Evolutionary conservation across 78 protist species (phyloP), one percentile per base, ranked within the genome.

Genomic region (Dictyostelium capitatum): DNA sequence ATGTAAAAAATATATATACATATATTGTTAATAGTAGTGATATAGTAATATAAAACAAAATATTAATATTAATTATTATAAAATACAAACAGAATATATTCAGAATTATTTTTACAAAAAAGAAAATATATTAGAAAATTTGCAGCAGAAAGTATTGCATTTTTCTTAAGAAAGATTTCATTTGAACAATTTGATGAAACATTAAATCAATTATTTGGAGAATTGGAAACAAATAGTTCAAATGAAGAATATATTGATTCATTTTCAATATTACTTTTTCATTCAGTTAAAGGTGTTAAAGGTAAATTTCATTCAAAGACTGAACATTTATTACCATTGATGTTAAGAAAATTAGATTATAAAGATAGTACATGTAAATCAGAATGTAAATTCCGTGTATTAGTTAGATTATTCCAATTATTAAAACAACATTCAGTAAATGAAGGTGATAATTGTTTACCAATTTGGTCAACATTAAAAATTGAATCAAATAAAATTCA

Each of bases 141-240:
- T 77, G 93, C 93, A 51, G 93, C 93, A 30, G 93, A 87, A 74
- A 51, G 85, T 41, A 47, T 87, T 23, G 83, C 93, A 74, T 87
- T 47, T 28, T 47, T 87, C 4, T 20, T 87, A 17, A 74, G 93
- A 87, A 87, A 87, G 84, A 78, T 87, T 53, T 28, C 47, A 14
- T 74, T 65, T n/a, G 93, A 87, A 50, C 41, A 77, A 2, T 20
- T 77, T n/a, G 74, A 78, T 2, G 32, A 17, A 7, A 37, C 84
- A 25, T 77, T 87, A 47, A 46, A 56, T 28, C 20, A 53, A 14
- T 47, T 87, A 56, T 77, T 77, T 77, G 53, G 10, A 79, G 70
- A 79, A 25, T 17, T 74, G 12, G 12, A 70, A 50, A 8, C 10
- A 4, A 50, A 77, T n/a, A 14, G 41, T 19, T 4, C 3, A 2